Evolutionary conservation across 1,284 basidiomycete species (phyloP).

Genomic region (Moniliella sp.): DNA sequence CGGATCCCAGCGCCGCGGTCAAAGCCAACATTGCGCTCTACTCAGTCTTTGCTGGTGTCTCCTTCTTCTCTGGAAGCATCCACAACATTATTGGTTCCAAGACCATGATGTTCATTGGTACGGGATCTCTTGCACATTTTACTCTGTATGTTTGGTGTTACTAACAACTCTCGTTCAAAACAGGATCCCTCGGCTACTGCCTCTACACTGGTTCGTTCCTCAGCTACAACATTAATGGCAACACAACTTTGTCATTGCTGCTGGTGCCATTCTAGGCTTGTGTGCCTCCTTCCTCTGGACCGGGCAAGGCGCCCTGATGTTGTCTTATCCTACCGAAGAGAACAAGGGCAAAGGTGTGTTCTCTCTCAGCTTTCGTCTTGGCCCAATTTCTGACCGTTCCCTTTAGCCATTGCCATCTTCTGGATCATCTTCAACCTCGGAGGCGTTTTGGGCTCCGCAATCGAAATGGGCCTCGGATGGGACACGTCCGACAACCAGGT

Average conservation of each 20-base stretch:
- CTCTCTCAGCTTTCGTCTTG: no score
- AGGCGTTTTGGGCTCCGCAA: conserved; percentile 48
- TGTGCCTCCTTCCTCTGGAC: conserved; percentile 51
- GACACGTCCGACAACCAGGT: conserved; percentile 11
- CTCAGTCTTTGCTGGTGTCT: conserved; percentile 22
- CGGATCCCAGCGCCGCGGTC: conserved; percentile 5
- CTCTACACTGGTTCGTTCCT: conserved; percentile 54
- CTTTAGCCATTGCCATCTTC: conserved; percentile 48
- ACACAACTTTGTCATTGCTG: conserved; percentile 40
- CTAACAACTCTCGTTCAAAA: no score
- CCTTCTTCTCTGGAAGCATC: conserved; percentile 47
- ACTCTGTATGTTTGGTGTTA: no score
- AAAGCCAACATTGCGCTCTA: conserved; percentile 17
- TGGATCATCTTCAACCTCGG: conserved; percentile 51
- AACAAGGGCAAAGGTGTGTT: conserved; percentile 48
- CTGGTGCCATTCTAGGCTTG: conserved; percentile 58
- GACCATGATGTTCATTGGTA: conserved; percentile 50
- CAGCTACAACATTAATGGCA: conserved; percentile 32
- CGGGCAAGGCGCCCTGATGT: conserved; percentile 54
- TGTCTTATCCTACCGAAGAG: conserved; percentile 53
- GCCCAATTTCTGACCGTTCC: no score
- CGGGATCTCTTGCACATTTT: no score
- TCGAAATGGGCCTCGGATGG: conserved; percentile 38
- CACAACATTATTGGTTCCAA: conserved; percentile 45
- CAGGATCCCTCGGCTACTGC: conserved; percentile 36